These are phyloP conservation scores for Sisymbrium altissimum DNA, from an alignment of 345 rosid genomes.

Conservation along the genomic window DNA sequence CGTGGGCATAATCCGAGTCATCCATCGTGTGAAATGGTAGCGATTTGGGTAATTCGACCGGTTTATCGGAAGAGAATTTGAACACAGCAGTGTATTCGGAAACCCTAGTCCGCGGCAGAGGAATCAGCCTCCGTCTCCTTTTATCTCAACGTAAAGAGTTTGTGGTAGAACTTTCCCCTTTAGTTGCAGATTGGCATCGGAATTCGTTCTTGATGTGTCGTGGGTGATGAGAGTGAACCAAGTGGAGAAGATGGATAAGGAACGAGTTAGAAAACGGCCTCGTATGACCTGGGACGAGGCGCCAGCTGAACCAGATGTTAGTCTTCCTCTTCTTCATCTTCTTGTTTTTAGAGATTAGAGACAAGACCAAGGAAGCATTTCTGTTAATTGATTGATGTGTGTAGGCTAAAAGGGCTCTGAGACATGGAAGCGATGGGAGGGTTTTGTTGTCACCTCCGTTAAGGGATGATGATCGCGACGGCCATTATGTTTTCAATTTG, in stretches of 20 bases:
- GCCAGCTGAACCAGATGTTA: slow-evolving; percentile 55
- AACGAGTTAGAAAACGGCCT: slow-evolving; percentile 58
- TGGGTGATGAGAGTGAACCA: slow-evolving; percentile 25
- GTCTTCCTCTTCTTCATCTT: slow-evolving; percentile 15
- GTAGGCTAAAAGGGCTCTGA: slow-evolving; percentile 46
- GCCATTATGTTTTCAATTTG: slow-evolving; percentile 60
- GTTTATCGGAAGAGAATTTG: neutral
- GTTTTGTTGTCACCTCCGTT: slow-evolving; percentile 48
- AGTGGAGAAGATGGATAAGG: slow-evolving; percentile 44
- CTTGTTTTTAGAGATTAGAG: neutral
- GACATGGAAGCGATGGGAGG: slow-evolving; percentile 35
- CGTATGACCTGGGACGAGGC: slow-evolving; percentile 67
- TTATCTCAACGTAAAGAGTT: slow-evolving; percentile 1
- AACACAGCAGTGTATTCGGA: neutral
- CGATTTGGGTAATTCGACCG: no score
- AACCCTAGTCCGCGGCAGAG: slow-evolving; percentile 30
- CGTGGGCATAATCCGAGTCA: neutral
- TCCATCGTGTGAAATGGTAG: no score
- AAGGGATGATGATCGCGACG: slow-evolving; percentile 67
- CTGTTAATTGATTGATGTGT: neutral
- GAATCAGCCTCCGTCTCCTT: neutral
- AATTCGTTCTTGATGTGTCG: neutral
- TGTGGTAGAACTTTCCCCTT: slow-evolving; percentile 19
- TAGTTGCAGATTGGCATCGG: slow-evolving; percentile 25
- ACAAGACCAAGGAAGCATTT: neutral